These are phyloP conservation scores for Lactifluus hygrophoroides DNA, from an alignment of 768 basidiomycete species.

Conservation along the genomic window DNA sequence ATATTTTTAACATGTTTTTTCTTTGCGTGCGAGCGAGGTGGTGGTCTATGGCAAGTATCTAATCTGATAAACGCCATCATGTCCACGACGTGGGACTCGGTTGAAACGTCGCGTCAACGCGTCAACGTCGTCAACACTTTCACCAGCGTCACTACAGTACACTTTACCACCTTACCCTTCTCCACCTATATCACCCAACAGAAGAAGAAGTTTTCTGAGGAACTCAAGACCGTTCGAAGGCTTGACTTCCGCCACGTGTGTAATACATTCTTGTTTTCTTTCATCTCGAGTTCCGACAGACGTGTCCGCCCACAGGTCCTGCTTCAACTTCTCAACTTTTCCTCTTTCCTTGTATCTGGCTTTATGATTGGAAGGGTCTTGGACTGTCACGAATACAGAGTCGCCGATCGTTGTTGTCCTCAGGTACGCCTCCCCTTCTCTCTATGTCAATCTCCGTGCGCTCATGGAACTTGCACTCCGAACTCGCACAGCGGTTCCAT, in stretches of 20 bases:
- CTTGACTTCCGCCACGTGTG: slow-evolving; percentile 20
- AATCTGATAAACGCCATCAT: slow-evolving; percentile 1
- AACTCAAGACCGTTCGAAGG: slow-evolving; percentile 14
- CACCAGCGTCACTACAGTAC: not conserved
- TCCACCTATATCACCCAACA: not conserved
- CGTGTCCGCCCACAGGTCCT: slow-evolving; percentile 45
- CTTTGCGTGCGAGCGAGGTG: no score
- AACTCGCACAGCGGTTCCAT: slow-evolving; percentile 65
- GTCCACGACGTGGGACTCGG: not conserved
- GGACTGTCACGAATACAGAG: slow-evolving; percentile 88
- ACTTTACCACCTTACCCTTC: no score
- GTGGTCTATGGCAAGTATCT: not conserved
- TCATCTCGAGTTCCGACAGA: not conserved
- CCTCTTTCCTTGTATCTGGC: slow-evolving; percentile 82
- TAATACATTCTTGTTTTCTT: no score
- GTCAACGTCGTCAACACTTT: no score
- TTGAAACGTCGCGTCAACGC: no score
- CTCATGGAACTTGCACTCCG: not conserved
- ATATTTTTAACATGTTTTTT: not conserved
- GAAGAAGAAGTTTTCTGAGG: slow-evolving; percentile 17
- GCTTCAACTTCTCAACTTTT: slow-evolving; percentile 86
- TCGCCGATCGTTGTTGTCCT: slow-evolving; percentile 95
- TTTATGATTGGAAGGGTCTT: slow-evolving; percentile 98
- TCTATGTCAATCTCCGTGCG: not conserved
- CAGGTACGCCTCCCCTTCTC: slow-evolving; percentile 48